Base-by-base conservation (phyloP, 495 filamentous ascomycete genomes). In the Penicillium roqueforti region DNA sequence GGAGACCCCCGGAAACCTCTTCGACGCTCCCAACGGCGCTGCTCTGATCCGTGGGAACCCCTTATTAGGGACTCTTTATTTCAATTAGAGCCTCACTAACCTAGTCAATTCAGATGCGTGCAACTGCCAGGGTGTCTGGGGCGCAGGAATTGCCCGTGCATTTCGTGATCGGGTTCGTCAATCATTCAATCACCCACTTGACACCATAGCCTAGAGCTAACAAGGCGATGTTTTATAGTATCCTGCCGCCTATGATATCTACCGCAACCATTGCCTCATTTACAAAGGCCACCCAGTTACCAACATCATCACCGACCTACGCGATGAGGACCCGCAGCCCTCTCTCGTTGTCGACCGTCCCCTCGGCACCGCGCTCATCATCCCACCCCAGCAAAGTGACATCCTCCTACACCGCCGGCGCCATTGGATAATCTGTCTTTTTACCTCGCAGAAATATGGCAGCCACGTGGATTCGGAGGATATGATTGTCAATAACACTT, bases 391-490 rank as follows among this genome's bases (percentile, higher is more conserved):
- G 31, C 32, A 59, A 11, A 42, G 20, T 3, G 73, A 69, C 41
- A 59, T 57, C 16, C 25, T 4, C 1, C 41, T 47, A 10, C 38
- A 34, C 11, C 53, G 45, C 6, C 70, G 67, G 28, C 55, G 49
- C 10, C 74, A 77, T 29, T 81, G 76, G 75, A 68, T 81, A 7
- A 63, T 77, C 11, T 81, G 78, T 42, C 64, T 81, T 0, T 79
- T 81, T 37, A 79, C 75, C 0, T 76, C 71, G 0, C 16, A 41
- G 0, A 54, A 55, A 0, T 76, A 67, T 48, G 76, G 77, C 1
- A 49, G 48, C 0, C 53, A 26, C 5, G 60, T 64, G 4, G 68
- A 67, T 23, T 42, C 58, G 3, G 56, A 60, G 1, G 57, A 69
- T 0, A 42, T 56, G 9, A 76, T 81, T 38, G 23, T 76, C 11